phyloP scores from a whole-genome alignment of 1,284 basidiomycete genomes.

The Dichomitus squalens region DNA sequence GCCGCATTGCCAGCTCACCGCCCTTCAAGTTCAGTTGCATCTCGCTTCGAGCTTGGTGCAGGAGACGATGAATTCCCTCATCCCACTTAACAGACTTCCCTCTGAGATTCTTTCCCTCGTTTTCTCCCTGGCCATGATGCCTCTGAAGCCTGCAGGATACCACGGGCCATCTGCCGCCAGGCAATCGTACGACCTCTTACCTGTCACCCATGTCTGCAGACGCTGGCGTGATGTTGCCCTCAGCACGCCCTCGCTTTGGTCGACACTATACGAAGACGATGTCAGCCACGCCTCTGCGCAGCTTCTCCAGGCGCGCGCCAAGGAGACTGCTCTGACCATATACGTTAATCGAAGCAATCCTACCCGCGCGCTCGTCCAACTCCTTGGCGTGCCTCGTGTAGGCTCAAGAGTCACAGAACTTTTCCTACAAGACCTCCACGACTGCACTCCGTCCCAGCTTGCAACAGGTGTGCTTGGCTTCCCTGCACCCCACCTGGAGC shows the following conservation, averaged over 20 bases:
- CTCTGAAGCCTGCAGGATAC: slow-evolving; percentile 2
- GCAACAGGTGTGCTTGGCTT: slow-evolving; percentile 10
- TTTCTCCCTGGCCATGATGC: slow-evolving; percentile 8
- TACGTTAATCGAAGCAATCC: slow-evolving; percentile 9
- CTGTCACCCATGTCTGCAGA: slow-evolving; percentile 21
- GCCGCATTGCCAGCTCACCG: slow-evolving; percentile 4
- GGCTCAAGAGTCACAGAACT: slow-evolving; percentile 8
- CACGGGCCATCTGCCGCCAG: neutral
- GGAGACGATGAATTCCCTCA: slow-evolving; percentile 12
- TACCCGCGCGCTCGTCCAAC: slow-evolving; percentile 2
- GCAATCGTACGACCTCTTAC: slow-evolving; percentile 17
- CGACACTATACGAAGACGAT: slow-evolving; percentile 13
- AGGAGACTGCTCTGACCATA: slow-evolving; percentile 8
- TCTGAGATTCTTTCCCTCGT: slow-evolving; percentile 17
- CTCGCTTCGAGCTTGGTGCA: slow-evolving; percentile 7
- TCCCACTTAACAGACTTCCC: slow-evolving; percentile 10
- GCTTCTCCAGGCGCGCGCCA: slow-evolving; percentile 8
- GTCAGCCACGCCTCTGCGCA: neutral
- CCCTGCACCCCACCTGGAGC: slow-evolving; percentile 11
- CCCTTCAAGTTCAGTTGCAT: slow-evolving; percentile 2
- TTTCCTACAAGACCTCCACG: slow-evolving; percentile 10
- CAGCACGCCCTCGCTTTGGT: slow-evolving; percentile 19
- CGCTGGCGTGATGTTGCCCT: slow-evolving; percentile 21
- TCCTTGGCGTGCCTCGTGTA: neutral
- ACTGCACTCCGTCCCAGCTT: neutral